Evolutionary conservation across 192 early-diverging fungal genomes (phyloP).

Genomic region (Mortierella antarctica): DNA sequence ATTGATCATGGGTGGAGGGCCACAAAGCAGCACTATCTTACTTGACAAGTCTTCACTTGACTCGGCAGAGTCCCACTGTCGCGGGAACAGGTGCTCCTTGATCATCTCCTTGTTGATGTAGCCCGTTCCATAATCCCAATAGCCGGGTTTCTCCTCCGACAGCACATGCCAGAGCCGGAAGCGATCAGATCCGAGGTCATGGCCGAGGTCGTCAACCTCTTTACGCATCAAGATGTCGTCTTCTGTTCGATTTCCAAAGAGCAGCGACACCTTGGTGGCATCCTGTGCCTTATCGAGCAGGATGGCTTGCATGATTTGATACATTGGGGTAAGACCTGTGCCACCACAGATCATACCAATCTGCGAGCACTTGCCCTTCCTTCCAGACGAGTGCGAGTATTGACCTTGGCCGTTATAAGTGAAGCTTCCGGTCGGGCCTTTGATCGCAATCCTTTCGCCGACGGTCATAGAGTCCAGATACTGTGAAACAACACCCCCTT

Average conservation of each 20-base stretch:
- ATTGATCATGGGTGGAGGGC: slow-evolving; percentile 55
- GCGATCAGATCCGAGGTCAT: slow-evolving; percentile 67
- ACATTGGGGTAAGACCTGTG: slow-evolving; percentile 87
- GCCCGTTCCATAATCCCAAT: slow-evolving; percentile 51
- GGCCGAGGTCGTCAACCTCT: slow-evolving; percentile 70
- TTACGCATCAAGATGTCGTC: slow-evolving; percentile 80
- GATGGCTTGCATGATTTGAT: slow-evolving; percentile 80
- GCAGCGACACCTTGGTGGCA: slow-evolving; percentile 76
- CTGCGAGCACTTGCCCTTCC: slow-evolving; percentile 63
- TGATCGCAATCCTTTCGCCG: slow-evolving; percentile 82
- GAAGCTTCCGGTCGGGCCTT: slow-evolving; percentile 84
- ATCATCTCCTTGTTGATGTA: slow-evolving; percentile 43
- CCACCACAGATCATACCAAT: slow-evolving; percentile 89
- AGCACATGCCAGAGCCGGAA: slow-evolving; percentile 76
- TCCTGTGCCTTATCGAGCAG: slow-evolving; percentile 69
- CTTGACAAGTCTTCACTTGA: slow-evolving; percentile 5
- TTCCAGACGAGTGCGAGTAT: slow-evolving; percentile 13
- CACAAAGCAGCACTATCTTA: slow-evolving; percentile 57
- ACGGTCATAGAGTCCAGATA: slow-evolving; percentile 72
- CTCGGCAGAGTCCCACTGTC: not conserved
- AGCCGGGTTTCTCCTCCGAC: slow-evolving; percentile 37
- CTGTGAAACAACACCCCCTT: slow-evolving; percentile 70
- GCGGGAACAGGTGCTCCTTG: slow-evolving; percentile 35
- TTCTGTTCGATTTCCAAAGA: slow-evolving; percentile 82
- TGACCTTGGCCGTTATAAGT: slow-evolving; percentile 66